A percentile compares a stretch with the other conserved stretches of the same genome.
Evolutionary conservation across 139 green algal genomes (phyloP).

Genomic region (Chlorella sorokiniana): DNA sequence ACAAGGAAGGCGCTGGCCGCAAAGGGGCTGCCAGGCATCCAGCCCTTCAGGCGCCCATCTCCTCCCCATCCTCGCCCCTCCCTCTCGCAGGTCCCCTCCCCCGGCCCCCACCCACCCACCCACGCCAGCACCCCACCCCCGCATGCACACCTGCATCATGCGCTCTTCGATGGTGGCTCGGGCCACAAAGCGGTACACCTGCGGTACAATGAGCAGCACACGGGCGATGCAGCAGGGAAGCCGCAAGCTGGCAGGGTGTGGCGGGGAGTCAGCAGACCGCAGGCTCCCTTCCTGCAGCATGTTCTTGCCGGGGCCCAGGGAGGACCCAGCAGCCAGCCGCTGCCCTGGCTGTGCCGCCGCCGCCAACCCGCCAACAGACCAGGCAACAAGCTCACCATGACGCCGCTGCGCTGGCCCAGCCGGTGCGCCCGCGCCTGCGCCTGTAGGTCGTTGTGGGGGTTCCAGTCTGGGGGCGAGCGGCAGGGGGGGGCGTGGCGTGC

Average conservation of each 20-base stretch:
- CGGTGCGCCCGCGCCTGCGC: conserved; percentile 98
- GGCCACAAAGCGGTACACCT: conserved; percentile 96
- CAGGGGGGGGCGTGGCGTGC: background rate
- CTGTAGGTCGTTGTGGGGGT: conserved; percentile 91
- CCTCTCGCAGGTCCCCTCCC: background rate
- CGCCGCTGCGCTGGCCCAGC: conserved; percentile 97
- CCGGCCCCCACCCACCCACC: conserved; percentile 67
- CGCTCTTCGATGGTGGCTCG: conserved; percentile 95
- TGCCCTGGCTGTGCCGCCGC: background rate
- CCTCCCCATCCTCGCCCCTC: background rate
- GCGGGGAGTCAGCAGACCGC: too few species aligned
- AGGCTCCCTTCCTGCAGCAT: too few species aligned
- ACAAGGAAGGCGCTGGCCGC: too few species aligned
- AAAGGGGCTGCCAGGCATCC: too few species aligned
- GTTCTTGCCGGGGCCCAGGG: too few species aligned
- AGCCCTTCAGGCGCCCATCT: too few species aligned
- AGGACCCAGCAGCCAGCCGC: too few species aligned
- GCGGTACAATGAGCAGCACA: conserved; percentile 54
- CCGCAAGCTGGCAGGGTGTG: too few species aligned
- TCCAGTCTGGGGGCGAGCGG: conserved; percentile 67
- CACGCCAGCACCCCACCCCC: too few species aligned
- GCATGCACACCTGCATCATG: conserved; percentile 34
- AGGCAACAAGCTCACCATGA: conserved; percentile 9
- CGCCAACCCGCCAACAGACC: background rate
- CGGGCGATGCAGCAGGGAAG: too few species aligned